Evolutionary conservation across 2,329 filamentous ascomycete species (phyloP), one percentile per base, ranked within the genome.

Genomic region (Pezicula carpinea): DNA sequence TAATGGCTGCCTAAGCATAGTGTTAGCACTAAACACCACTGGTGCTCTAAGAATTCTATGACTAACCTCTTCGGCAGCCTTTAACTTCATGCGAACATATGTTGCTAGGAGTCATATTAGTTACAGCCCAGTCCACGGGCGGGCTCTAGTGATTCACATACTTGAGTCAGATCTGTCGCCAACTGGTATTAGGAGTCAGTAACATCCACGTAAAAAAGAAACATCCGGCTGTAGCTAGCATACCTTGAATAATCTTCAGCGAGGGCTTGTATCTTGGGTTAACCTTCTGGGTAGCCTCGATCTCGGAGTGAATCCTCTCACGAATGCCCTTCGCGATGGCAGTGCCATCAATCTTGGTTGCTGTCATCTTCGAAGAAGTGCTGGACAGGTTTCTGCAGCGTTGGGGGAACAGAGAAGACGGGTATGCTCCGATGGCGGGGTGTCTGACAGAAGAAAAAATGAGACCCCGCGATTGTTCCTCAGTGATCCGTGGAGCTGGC

Each of bases 61-160:
- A 29, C 71, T 59, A 73, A 90, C 87, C 79, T 97, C 93, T 66
- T 88, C 76, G 49, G 93, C 93, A 56, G 93, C 93, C 79, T 96
- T 99, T 64, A 96, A 74, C 76, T 99, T 99, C 93, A 99, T 99
- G 72, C 91, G 91, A 70, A 99, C 92, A 87, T 99, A 99, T 44
- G 92, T 97, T 63, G 85, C 87, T 92, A 53, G 48, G 49, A 49
- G 53, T 59, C 66, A 59, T 67, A 62, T 66, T 61, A 63, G 58
- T 48, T 50, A 56, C 45, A 54, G 51, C 41, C 49, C 22, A 46
- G 19, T 19, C n/a, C 39, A 14, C 7, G 14, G 15, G 17, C 7
- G n/a, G 26, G 44, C 15, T 22, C 22, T 38, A 39, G 34, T 38
- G 29, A 46, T 48, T 26, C 29, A 70, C 83, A 65, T 77, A 95